These are phyloP conservation scores for Eucalyptus curtisii DNA, from an alignment of 345 rosid genomes.

Conservation along the genomic window DNA sequence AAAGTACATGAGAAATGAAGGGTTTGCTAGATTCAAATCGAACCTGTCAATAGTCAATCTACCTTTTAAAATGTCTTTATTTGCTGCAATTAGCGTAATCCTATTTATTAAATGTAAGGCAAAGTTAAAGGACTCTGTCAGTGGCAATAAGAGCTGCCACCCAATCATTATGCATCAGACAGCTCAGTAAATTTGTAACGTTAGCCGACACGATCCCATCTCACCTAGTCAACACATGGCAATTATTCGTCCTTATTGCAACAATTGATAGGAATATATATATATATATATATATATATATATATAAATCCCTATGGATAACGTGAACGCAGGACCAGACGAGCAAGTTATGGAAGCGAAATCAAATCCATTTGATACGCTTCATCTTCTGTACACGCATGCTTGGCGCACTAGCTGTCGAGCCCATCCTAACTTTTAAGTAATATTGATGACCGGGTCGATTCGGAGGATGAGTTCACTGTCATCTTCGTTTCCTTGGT, in stretches of 20 bases:
- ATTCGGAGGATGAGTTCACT: background rate
- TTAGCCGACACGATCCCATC: background rate
- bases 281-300: no score
- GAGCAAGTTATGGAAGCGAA: background rate
- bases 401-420: background rate
- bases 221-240: background rate
- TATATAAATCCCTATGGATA: background rate
- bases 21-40: background rate
- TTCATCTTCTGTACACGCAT: background rate
- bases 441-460: background rate
- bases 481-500: background rate
- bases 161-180: background rate
- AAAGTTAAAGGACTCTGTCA: background rate
- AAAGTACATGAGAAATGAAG: background rate
- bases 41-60: background rate
- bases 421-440: background rate
- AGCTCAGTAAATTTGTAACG: background rate
- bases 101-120: background rate
- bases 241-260: background rate
- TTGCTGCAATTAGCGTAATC: background rate
- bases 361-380: background rate
- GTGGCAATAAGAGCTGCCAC: background rate
- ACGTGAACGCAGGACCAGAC: background rate
- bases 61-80: background rate
- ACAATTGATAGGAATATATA: background rate